A percentile compares a stretch with the other conserved stretches of the same genome.
phyloP scores from a whole-genome alignment of 345 rosid genomes.

The Microcos paniculata region DNA sequence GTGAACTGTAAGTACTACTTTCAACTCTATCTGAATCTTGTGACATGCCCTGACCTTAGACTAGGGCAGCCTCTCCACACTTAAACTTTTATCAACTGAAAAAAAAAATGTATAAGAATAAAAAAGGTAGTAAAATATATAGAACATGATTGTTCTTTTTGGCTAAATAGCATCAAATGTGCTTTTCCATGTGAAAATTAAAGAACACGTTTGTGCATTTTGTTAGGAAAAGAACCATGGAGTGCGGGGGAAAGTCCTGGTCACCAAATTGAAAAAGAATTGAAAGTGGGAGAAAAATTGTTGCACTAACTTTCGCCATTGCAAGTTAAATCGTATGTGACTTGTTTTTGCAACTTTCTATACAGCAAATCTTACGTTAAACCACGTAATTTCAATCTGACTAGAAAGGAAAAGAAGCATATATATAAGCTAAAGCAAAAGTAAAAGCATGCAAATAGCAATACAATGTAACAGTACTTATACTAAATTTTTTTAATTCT shows the following conservation, averaged over 20 bases:
- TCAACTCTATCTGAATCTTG: too few relatives aligned
- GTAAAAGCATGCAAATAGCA: background rate
- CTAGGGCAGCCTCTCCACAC: too few relatives aligned
- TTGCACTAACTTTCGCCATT: background rate
- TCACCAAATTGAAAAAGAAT: background rate
- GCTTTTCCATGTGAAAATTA: background rate
- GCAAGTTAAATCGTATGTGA: slow-evolving; percentile 1
- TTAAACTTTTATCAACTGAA: too few relatives aligned
- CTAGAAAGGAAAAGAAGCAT: background rate
- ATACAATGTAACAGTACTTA: background rate
- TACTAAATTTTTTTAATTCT: background rate
- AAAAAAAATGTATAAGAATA: too few relatives aligned
- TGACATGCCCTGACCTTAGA: too few relatives aligned
- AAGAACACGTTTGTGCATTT: background rate
- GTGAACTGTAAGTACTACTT: too few relatives aligned
- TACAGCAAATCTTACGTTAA: background rate
- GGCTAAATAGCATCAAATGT: background rate
- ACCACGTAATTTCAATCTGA: background rate
- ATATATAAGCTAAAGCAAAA: background rate
- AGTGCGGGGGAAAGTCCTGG: background rate
- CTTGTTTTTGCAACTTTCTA: slow-evolving; percentile 2
- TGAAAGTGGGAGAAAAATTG: background rate
- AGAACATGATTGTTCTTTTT: background rate
- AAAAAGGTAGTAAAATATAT: slow-evolving; percentile 1
- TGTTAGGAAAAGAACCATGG: background rate